phyloP scores from a whole-genome alignment of 345 rosid species.

The Eutrema yunnanense region DNA sequence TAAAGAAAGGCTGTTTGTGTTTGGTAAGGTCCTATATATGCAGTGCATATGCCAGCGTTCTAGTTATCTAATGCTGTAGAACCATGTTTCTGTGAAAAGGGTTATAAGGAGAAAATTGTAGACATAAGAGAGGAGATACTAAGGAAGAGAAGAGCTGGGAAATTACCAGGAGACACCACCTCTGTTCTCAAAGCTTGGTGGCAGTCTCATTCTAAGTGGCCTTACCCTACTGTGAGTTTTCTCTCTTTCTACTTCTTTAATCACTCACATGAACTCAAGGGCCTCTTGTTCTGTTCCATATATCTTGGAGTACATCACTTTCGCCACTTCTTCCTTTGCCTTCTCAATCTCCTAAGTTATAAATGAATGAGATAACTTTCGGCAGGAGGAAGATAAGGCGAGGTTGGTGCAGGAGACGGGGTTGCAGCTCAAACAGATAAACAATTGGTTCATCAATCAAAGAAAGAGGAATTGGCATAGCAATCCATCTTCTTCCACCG shows the following conservation, averaged over 20 bases:
- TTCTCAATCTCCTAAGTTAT: neutral
- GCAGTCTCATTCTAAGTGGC: constrained; percentile 97
- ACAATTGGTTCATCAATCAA: constrained; percentile 98
- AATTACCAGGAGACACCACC: constrained; percentile 95
- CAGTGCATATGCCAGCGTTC: neutral
- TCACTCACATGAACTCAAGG: neutral
- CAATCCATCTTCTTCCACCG: constrained; percentile 72
- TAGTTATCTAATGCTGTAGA: neutral
- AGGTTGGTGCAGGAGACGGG: constrained; percentile 95
- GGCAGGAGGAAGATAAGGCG: constrained; percentile 95
- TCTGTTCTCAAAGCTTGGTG: constrained; percentile 91
- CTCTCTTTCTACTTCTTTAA: neutral
- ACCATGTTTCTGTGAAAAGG: constrained; percentile 33
- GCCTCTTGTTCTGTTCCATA: neutral
- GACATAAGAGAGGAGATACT: constrained; percentile 95
- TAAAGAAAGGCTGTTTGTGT: neutral
- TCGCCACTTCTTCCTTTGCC: neutral
- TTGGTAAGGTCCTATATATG: neutral
- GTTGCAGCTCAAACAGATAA: constrained; percentile 87
- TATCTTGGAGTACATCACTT: neutral
- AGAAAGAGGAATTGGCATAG: constrained; percentile 98
- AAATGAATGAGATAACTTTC: neutral
- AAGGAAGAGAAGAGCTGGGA: constrained; percentile 96
- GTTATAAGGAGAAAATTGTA: constrained; percentile 87
- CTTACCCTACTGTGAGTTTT: constrained; percentile 80